These are phyloP conservation scores for Candida nemodendra DNA, from an alignment of 805 yeast genomes.

Conservation along the genomic window DNA sequence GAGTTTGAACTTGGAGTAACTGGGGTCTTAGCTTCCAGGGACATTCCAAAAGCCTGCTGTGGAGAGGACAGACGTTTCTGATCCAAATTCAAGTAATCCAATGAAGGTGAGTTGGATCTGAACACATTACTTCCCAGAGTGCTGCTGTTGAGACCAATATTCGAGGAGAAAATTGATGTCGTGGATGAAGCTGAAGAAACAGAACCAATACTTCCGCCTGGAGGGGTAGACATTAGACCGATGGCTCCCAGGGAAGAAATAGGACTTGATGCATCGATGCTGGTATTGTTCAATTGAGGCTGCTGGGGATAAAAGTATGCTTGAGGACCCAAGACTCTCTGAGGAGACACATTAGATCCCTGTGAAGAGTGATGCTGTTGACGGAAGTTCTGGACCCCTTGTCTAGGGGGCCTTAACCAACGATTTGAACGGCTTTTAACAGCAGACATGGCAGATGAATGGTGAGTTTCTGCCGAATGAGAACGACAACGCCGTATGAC, in stretches of 20 bases:
- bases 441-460: constrained; percentile 1
- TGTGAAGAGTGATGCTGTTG: neutral
- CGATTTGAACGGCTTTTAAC: no score
- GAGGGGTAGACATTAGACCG: neutral
- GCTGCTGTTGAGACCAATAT: neutral
- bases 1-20: neutral
- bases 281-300: neutral
- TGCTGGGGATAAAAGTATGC: neutral
- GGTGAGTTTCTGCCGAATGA: constrained; percentile 1
- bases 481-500: no score
- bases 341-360: neutral
- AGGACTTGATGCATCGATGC: neutral
- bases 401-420: no score
- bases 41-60: neutral
- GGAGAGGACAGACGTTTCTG: neutral
- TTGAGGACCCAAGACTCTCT: neutral
- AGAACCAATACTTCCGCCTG: neutral
- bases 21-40: neutral
- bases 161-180: neutral
- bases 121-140: neutral
- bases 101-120: neutral
- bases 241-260: neutral
- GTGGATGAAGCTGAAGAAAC: neutral
- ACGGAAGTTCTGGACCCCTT: neutral
- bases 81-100: neutral